phyloP scores from a whole-genome alignment of 2,329 filamentous ascomycete species.

The Fusarium anthophilum region DNA sequence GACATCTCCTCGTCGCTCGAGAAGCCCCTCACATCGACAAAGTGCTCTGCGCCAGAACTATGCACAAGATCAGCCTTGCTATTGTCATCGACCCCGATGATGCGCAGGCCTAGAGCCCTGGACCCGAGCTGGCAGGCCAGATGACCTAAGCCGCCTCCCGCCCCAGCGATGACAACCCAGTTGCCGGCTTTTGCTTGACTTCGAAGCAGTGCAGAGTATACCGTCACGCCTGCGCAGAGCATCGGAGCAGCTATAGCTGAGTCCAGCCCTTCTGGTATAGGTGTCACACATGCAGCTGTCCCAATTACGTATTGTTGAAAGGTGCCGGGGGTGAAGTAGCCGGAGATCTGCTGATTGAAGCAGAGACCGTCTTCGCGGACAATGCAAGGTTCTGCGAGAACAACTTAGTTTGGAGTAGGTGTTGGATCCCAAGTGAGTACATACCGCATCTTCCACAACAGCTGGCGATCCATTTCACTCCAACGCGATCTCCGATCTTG shows the following conservation, averaged over 20 bases:
- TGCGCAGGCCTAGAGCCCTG: rapidly evolving
- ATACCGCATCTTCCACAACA: background rate
- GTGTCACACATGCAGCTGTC: background rate
- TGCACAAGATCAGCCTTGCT: background rate
- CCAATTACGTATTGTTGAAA: background rate
- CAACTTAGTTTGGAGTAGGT: rapidly evolving
- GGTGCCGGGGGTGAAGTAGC: background rate
- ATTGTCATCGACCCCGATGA: rapidly evolving
- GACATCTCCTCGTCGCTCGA: background rate
- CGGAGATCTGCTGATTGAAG: background rate
- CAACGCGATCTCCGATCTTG: background rate
- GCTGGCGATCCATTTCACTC: background rate
- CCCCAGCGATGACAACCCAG: background rate
- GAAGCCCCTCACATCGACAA: background rate
- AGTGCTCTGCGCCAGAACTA: background rate
- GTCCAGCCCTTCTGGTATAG: background rate
- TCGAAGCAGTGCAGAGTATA: background rate
- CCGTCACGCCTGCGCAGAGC: background rate
- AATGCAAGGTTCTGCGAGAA: background rate
- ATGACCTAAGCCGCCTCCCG: background rate
- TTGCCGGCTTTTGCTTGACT: background rate
- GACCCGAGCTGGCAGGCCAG: background rate
- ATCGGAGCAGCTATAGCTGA: background rate
- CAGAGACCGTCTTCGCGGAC: background rate
- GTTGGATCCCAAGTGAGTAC: rapidly evolving